phyloP scores from a whole-genome alignment of 176 grass and related monocot genomes.

The Rhynchospora pubera region DNA sequence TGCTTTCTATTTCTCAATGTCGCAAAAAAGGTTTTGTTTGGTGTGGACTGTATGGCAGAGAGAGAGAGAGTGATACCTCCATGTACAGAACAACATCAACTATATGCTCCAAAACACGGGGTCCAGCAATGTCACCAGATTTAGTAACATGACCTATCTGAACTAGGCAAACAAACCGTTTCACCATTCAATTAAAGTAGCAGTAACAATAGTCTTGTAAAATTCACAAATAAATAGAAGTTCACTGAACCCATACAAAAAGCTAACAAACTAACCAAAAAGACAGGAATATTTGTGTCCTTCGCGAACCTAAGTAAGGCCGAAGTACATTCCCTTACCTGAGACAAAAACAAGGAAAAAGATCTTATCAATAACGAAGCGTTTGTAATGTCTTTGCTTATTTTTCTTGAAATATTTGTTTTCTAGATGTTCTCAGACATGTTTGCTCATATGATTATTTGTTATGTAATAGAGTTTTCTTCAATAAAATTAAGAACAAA shows the following conservation, averaged over 20 bases:
- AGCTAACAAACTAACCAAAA: slow-evolving; percentile 53
- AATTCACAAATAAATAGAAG: background rate
- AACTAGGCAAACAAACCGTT: slow-evolving; percentile 20
- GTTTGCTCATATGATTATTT: background rate
- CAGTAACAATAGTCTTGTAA: background rate
- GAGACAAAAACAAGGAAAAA: slow-evolving; percentile 14
- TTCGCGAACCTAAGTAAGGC: slow-evolving; percentile 89
- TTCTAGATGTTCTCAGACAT: background rate
- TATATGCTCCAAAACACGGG: slow-evolving; percentile 91
- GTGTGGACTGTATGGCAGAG: background rate
- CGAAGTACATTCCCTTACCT: slow-evolving; percentile 94
- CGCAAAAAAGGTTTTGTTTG: background rate
- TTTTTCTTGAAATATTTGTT: background rate
- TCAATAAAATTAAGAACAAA: background rate
- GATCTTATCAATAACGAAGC: background rate
- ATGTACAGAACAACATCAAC: slow-evolving; percentile 98
- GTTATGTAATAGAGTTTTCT: background rate
- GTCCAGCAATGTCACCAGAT: slow-evolving; percentile 84
- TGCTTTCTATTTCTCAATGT: background rate
- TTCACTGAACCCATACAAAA: background rate
- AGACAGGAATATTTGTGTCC: slow-evolving; percentile 80
- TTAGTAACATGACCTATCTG: slow-evolving; percentile 96
- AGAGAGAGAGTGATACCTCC: slow-evolving; percentile 50
- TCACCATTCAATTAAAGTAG: background rate
- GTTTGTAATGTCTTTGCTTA: too few relatives aligned